A percentile compares a stretch with the other conserved stretches of the same genome.
These are phyloP conservation scores for Apiospora rasikravindrae DNA, from an alignment of 2,329 filamentous ascomycete species.

Conservation along the genomic window DNA sequence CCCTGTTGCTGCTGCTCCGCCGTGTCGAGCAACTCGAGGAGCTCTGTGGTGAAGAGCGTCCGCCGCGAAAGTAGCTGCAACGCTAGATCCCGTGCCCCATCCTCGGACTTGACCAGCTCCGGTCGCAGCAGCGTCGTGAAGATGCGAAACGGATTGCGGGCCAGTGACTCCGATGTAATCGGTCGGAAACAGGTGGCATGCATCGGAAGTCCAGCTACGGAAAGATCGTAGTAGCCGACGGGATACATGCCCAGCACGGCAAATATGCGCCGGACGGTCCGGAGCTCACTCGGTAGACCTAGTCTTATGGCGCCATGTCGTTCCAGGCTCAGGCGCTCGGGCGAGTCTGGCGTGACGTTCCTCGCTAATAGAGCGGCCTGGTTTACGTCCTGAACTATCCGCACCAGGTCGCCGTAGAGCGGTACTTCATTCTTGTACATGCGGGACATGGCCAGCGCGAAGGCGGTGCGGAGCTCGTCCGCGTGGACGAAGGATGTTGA, in stretches of 20 bases:
- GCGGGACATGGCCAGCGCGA: conserved; percentile 28
- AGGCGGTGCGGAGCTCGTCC: conserved; percentile 25
- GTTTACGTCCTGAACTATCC: conserved; percentile 27
- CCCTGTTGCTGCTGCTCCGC: conserved; percentile 38
- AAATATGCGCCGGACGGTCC: conserved; percentile 49
- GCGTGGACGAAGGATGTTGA: not conserved
- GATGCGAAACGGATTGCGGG: conserved; percentile 50
- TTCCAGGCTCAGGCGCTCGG: conserved; percentile 22
- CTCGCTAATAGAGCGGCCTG: not conserved
- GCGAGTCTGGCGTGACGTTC: not conserved
- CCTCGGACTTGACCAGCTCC: conserved; percentile 44
- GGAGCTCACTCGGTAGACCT: conserved; percentile 42
- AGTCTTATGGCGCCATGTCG: conserved; percentile 47
- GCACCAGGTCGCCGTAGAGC: conserved; percentile 30
- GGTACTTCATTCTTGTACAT: conserved; percentile 34
- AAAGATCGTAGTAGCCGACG: conserved; percentile 59
- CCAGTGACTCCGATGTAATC: conserved; percentile 38
- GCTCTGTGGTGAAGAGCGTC: conserved; percentile 47
- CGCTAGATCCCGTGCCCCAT: conserved; percentile 39
- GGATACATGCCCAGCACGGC: conserved; percentile 52
- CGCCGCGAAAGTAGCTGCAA: conserved; percentile 41
- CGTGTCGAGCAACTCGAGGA: conserved; percentile 43
- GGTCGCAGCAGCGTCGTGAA: conserved; percentile 48
- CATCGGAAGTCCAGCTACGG: conserved; percentile 52
- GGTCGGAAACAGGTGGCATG: conserved; percentile 59